phyloP scores from a whole-genome alignment of 352 stramenopile species.

The Pythium biforme region DNA sequence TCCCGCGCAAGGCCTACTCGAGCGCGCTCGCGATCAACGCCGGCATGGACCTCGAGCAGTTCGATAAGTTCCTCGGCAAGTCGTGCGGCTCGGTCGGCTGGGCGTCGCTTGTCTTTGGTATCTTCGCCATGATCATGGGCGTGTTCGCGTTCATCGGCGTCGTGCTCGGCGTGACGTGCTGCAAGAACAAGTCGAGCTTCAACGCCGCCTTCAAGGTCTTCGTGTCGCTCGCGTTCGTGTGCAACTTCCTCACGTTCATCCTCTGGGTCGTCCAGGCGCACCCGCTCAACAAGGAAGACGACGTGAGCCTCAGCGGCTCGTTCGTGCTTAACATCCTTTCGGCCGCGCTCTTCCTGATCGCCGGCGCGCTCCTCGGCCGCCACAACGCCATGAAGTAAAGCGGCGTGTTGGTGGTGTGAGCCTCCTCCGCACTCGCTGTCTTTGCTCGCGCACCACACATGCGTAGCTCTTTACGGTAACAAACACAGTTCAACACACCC shows the following conservation, averaged over 20 bases:
- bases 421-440: too few species aligned
- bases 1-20: slow-evolving; percentile 33
- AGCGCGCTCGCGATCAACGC: slow-evolving; percentile 36
- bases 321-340: slow-evolving; percentile 57
- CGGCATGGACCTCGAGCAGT: slow-evolving; percentile 47
- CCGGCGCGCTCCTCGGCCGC: slow-evolving; percentile 25
- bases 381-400: slow-evolving; percentile 28
- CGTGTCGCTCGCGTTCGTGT: slow-evolving; percentile 37
- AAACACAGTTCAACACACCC: too few species aligned
- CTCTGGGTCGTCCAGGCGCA: slow-evolving; percentile 59
- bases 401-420: too few species aligned
- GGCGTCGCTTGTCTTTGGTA: slow-evolving; percentile 45
- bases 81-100: slow-evolving; percentile 51
- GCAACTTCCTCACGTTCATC: slow-evolving; percentile 53
- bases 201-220: slow-evolving; percentile 47
- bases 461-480: too few species aligned
- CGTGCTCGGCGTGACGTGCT: slow-evolving; percentile 65
- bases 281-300: slow-evolving; percentile 52
- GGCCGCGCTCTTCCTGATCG: slow-evolving; percentile 45
- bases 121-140: slow-evolving; percentile 38
- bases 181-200: slow-evolving; percentile 67
- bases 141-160: slow-evolving; percentile 50
- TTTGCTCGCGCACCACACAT: too few species aligned
- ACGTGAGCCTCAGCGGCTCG: slow-evolving; percentile 52
- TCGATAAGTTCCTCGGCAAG: slow-evolving; percentile 59